Conservation (phyloP, 2,329 filamentous ascomycete genomes). For the Fusarium sp. region DNA sequence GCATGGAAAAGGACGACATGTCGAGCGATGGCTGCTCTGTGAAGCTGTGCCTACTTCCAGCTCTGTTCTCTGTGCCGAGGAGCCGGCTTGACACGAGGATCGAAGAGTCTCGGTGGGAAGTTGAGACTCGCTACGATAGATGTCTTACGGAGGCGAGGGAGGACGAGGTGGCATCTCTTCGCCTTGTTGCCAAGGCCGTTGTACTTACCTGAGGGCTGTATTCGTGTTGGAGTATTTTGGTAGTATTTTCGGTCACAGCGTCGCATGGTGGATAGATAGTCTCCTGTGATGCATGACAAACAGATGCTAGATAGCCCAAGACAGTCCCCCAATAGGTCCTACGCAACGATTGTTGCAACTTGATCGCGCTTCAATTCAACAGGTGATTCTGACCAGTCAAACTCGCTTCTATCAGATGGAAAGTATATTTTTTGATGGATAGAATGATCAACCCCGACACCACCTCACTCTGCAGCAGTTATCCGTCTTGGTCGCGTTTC, state of each 20-base stretch:
- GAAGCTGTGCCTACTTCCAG: slow-evolving; percentile 4
- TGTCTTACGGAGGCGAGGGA: neutral
- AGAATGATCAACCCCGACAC: neutral
- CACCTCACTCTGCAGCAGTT: neutral
- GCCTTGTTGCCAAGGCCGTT: neutral
- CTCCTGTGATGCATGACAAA: neutral
- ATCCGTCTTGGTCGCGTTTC: neutral
- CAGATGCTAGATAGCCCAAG: neutral
- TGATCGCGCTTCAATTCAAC: neutral
- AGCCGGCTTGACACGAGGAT: neutral
- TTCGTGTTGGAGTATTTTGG: too few species aligned
- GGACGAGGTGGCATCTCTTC: neutral
- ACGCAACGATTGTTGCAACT: neutral
- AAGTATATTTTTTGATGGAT: neutral
- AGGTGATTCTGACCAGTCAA: neutral
- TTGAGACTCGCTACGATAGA: neutral
- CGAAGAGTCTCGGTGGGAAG: neutral
- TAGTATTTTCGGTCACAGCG: too few species aligned
- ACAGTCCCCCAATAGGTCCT: neutral
- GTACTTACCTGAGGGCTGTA: neutral
- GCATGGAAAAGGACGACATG: neutral
- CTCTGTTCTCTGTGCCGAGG: neutral
- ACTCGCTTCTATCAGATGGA: neutral
- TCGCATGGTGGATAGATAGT: neutral
- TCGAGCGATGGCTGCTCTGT: neutral